Conservation (phyloP, 768 basidiomycete species). For the Pisolithus orientalis region DNA sequence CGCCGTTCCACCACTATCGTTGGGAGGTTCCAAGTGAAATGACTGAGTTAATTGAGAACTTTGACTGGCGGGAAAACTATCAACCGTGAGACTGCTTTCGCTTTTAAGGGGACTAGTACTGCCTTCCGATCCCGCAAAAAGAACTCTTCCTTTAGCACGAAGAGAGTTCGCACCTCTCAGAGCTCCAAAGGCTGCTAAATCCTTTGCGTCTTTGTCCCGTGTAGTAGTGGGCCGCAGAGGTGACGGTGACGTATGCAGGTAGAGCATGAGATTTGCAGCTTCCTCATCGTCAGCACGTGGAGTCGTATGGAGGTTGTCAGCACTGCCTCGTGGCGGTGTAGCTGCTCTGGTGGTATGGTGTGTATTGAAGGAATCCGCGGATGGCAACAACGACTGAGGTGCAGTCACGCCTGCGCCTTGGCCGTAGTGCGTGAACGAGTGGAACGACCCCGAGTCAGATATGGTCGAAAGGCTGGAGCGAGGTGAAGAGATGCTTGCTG, state of each 20-base stretch:
- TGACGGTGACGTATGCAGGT: constrained; percentile 79
- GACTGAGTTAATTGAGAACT: constrained; percentile 17
- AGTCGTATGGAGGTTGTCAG: constrained; percentile 37
- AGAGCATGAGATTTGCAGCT: constrained; percentile 82
- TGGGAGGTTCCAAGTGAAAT: constrained; percentile 11
- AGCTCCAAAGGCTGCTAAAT: constrained; percentile 50
- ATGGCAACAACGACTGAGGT: constrained; percentile 32
- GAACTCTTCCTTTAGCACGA: constrained; percentile 60
- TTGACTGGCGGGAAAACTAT: constrained; percentile 22
- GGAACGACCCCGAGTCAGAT: constrained; percentile 57
- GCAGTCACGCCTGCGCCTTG: constrained; percentile 58
- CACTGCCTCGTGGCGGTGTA: constrained; percentile 30
- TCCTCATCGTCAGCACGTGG: constrained; percentile 63
- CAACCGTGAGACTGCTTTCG: constrained; percentile 21
- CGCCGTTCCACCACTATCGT: constrained; percentile 10
- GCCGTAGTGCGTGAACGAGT: constrained; percentile 57
- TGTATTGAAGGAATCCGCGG: constrained; percentile 33
- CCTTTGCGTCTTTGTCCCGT: constrained; percentile 39
- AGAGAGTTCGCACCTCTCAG: constrained; percentile 43
- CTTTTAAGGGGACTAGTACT: constrained; percentile 21
- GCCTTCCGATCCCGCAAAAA: constrained; percentile 48
- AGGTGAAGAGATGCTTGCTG: constrained; percentile 58
- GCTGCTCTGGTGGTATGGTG: constrained; percentile 19
- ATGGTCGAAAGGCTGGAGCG: constrained; percentile 65
- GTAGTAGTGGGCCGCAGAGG: constrained; percentile 59